Percentiles rank a stretch among this genome's conserved stretches.
These are phyloP conservation scores for Suillus cothurnatus DNA, from an alignment of 768 basidiomycete genomes.

Conservation along the genomic window DNA sequence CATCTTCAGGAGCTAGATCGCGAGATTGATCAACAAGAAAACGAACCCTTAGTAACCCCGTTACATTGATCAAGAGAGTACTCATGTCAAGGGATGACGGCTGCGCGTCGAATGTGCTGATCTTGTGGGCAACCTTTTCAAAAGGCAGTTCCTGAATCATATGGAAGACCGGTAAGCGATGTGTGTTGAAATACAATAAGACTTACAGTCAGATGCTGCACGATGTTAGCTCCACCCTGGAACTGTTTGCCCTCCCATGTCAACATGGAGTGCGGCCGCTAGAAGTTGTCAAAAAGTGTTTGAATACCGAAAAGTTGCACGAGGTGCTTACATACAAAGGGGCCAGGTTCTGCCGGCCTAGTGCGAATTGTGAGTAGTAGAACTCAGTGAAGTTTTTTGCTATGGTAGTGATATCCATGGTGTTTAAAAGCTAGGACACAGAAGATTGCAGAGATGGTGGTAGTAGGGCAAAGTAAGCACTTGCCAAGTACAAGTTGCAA, in stretches of 20 bases:
- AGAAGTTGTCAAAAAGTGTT: conserved; percentile 25
- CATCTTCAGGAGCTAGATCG: conserved; percentile 6
- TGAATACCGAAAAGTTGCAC: conserved; percentile 26
- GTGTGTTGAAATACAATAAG: background rate
- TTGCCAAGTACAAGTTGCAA: background rate
- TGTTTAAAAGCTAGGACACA: conserved; percentile 32
- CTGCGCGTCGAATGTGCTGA: conserved; percentile 86
- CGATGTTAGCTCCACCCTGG: conserved; percentile 56
- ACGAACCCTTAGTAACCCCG: conserved; percentile 78
- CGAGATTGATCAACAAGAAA: background rate
- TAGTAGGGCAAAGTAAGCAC: conserved; percentile 5
- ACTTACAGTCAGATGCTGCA: conserved; percentile 73
- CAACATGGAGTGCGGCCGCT: conserved; percentile 86
- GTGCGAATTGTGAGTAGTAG: conserved; percentile 84
- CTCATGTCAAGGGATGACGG: conserved; percentile 65
- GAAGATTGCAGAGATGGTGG: conserved; percentile 19
- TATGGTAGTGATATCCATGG: conserved; percentile 75
- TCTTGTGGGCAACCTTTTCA: conserved; percentile 74
- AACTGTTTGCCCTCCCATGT: conserved; percentile 71
- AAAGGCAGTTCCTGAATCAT: conserved; percentile 70
- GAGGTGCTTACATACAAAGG: conserved; percentile 74
- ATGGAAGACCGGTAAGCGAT: conserved; percentile 5
- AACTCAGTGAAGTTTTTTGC: conserved; percentile 79
- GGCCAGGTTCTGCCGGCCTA: conserved; percentile 53
- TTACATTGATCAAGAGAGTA: conserved; percentile 80